Percentiles rank a stretch among this genome's conserved stretches.
These are phyloP conservation scores for Lippia alba DNA, from an alignment of 305 asterid genomes.

Conservation along the genomic window DNA sequence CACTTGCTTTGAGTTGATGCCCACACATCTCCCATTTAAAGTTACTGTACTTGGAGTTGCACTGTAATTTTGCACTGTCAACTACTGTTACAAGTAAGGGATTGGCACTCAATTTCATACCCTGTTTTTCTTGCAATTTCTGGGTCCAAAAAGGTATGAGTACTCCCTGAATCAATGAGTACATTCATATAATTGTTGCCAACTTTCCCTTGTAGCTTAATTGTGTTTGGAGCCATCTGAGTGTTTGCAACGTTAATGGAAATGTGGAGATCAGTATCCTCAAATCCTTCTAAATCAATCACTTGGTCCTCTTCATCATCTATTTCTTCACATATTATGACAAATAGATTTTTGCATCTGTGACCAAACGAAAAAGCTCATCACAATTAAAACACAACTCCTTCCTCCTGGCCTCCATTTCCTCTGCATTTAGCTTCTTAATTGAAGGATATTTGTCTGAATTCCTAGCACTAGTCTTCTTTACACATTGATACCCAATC, in stretches of 20 bases:
- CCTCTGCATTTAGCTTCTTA: neutral
- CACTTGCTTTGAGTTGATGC: neutral
- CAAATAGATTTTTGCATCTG: no score
- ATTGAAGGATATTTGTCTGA: neutral
- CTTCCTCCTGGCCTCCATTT: neutral
- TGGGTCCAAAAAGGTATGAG: neutral
- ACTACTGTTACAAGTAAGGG: neutral
- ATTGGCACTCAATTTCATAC: neutral
- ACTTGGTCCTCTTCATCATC: neutral
- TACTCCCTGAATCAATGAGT: neutral
- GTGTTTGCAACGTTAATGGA: neutral
- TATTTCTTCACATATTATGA: neutral
- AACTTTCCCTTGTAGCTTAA: neutral
- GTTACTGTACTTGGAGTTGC: neutral
- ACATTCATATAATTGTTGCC: no score
- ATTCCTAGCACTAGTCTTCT: no score
- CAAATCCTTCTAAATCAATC: neutral
- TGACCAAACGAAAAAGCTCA: neutral
- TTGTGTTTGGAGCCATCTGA: neutral
- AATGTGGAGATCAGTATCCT: neutral
- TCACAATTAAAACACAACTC: conserved; percentile 2
- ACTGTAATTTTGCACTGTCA: neutral
- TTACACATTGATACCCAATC: no score
- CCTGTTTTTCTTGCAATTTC: neutral
- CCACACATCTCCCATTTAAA: neutral